Evolutionary conservation across 2,329 filamentous ascomycete species (phyloP), one percentile per base, ranked within the genome.

Genomic region (Botrytis galanthina): DNA sequence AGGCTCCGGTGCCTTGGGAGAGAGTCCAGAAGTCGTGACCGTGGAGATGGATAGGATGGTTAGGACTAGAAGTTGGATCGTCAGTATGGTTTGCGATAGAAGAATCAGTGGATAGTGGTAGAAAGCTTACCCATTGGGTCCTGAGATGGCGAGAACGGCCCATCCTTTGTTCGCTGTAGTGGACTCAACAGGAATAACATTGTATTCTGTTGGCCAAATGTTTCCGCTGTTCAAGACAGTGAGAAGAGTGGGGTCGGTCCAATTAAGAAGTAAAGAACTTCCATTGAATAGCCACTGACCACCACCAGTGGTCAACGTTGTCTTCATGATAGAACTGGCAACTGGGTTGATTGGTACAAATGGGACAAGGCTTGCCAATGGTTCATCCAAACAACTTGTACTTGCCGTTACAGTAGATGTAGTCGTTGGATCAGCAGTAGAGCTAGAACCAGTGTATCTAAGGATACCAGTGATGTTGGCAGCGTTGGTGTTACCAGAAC

Each of bases 401-500:
- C 72, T 75, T 7, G 74, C 69, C 14, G 75, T 74, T 5, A 79
- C 73, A 68, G 75, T 79, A 1, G 67, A 78, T 16, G 78, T 76
- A 22, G 51, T 44, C 16, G 77, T 79, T 39, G 81, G 81, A 48
- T 80, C 75, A 22, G 79, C 76, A 26, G 79, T 81, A 54, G 80
- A 80, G 48, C 74, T 80, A 37, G 81, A 76, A 10, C 44, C 46
- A 12, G 84, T 76, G 22, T 85, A 85, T 74, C 83, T 82, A 70
- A 85, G 79, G 22, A 85, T 76, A 80, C 79, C 74, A 73, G 81
- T 79, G 82, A 83, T 74, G 78, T 82, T 81, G 1, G 82, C 83
- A 77, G 91, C 83, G 64, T 90, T 85, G 10, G 83, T 78, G 64
- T 91, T 85, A 60, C 92, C 84, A 5, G 86, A 87, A 0, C 90